These are phyloP conservation scores for Diplodia sapinea DNA, from an alignment of 2,329 filamentous ascomycete genomes.

Conservation along the genomic window DNA sequence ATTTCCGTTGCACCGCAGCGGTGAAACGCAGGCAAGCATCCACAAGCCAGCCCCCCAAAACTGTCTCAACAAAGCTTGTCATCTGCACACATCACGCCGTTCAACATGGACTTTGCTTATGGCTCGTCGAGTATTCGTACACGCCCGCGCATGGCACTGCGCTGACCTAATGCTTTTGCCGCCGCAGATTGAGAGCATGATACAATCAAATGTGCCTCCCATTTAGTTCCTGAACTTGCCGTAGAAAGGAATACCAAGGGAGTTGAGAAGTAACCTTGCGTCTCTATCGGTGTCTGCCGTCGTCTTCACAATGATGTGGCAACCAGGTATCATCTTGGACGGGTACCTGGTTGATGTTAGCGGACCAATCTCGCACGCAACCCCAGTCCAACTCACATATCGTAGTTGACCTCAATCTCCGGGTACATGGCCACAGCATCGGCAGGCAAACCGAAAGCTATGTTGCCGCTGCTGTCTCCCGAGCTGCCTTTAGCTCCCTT, in stretches of 20 bases:
- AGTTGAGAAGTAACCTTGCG: conserved; percentile 74
- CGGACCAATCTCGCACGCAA: not conserved
- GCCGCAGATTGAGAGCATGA: conserved; percentile 6
- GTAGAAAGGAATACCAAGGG: conserved; percentile 80
- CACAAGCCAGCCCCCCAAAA: not conserved
- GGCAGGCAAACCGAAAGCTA: conserved; percentile 78
- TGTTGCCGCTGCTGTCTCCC: conserved; percentile 87
- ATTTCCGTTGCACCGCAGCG: conserved; percentile 1
- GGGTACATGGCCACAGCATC: conserved; percentile 84
- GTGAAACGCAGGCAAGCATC: not conserved
- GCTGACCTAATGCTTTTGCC: not conserved
- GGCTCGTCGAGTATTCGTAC: conserved; percentile 7
- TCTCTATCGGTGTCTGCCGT: conserved; percentile 85
- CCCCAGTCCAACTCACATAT: conserved; percentile 67
- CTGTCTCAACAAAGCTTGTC: not conserved
- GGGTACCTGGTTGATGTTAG: conserved; percentile 61
- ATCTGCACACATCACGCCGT: not conserved
- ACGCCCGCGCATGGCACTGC: not conserved
- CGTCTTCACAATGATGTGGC: conserved; percentile 82
- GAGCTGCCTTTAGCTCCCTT: conserved; percentile 75
- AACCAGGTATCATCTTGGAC: conserved; percentile 80
- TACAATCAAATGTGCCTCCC: not conserved
- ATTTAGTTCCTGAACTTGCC: conserved; percentile 68
- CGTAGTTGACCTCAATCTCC: conserved; percentile 93
- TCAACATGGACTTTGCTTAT: not conserved